phyloP scores from a whole-genome alignment of 768 basidiomycete species.

The Coprinopsis marcescibilis region DNA sequence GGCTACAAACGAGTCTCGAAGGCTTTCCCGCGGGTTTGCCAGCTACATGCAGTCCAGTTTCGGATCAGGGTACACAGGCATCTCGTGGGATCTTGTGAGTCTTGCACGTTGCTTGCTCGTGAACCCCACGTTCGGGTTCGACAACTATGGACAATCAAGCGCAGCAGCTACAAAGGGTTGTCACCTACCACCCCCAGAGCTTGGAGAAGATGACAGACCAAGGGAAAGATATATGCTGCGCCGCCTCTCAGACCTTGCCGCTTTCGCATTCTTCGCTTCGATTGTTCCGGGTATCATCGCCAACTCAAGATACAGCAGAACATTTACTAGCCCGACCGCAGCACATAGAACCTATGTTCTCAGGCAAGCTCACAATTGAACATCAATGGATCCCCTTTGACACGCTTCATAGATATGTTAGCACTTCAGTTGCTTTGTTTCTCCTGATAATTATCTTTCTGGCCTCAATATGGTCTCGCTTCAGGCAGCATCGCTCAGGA shows the following conservation, averaged over 20 bases:
- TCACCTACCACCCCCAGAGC: background rate
- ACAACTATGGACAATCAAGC: slow-evolving; percentile 10
- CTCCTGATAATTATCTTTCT: background rate
- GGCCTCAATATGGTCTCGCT: background rate
- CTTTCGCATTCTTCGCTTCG: slow-evolving; percentile 1
- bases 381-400: background rate
- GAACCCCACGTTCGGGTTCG: slow-evolving; percentile 10
- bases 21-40: slow-evolving; percentile 10
- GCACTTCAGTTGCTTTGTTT: background rate
- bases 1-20: slow-evolving; percentile 7
- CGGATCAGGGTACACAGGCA: slow-evolving; percentile 10
- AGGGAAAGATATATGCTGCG: background rate
- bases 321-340: background rate
- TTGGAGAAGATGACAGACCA: background rate
- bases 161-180: slow-evolving; percentile 9
- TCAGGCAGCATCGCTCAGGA: background rate
- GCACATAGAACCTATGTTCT: background rate
- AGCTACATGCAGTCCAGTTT: slow-evolving; percentile 11
- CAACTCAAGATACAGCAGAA: background rate
- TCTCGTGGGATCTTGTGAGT: slow-evolving; percentile 8
- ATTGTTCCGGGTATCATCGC: slow-evolving; percentile 7
- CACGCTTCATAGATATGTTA: background rate
- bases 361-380: background rate
- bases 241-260: background rate
- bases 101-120: slow-evolving; percentile 10